These are phyloP conservation scores for Eimeria maxima DNA, from an alignment of 169 alveolate genomes.

Conservation along the genomic window DNA sequence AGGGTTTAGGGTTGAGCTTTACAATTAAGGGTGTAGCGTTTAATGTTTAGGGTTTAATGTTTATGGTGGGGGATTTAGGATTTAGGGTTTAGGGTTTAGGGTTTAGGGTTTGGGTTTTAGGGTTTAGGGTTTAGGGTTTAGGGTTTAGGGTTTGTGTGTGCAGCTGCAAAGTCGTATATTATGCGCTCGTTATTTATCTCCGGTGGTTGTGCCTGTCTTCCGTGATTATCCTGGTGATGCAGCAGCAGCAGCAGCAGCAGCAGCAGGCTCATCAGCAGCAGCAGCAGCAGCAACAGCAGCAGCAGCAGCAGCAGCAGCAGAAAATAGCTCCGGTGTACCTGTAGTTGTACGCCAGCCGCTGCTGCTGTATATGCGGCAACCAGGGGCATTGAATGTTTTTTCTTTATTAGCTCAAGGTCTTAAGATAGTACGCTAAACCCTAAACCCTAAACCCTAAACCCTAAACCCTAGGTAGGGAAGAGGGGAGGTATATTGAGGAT, in stretches of 20 bases:
- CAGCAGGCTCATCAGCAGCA: not conserved
- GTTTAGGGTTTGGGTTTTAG: conserved; percentile 9
- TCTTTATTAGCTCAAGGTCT: not conserved
- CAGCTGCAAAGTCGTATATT: conserved; percentile 46
- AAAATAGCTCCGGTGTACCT: not conserved
- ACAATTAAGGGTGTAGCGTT: not conserved
- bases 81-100: not conserved
- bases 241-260: conserved; percentile 9
- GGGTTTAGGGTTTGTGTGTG: conserved; percentile 20
- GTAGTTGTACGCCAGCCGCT: conserved; percentile 6
- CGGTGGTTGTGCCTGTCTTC: not conserved
- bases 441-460: conserved; percentile 38
- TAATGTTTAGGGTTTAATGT: not conserved
- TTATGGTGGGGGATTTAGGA: no score
- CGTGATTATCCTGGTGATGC: not conserved
- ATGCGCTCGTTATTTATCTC: conserved; percentile 27
- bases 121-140: conserved; percentile 25
- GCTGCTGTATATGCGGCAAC: not conserved
- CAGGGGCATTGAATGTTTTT: conserved; percentile 6
- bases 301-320: conserved; percentile 26
- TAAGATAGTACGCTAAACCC: not conserved
- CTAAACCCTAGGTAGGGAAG: conserved; percentile 3
- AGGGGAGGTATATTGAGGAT: no score
- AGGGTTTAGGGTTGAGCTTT: not conserved
- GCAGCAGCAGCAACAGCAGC: conserved; percentile 53